phyloP scores from a whole-genome alignment of 179 eudicot species.

The Heliamphora pulchella region DNA sequence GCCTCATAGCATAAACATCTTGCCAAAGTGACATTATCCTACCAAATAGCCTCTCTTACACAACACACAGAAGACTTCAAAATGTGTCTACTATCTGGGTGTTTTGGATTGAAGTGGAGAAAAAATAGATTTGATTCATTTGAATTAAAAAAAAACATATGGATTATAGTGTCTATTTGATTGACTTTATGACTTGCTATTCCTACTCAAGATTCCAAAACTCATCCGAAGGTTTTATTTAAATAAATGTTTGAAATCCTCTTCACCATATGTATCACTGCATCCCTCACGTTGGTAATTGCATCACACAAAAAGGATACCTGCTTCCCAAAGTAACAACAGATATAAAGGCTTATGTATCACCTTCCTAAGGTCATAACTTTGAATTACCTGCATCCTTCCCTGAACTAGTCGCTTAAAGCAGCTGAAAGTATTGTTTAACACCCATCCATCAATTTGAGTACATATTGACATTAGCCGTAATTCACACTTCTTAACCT shows the following conservation, averaged over 20 bases:
- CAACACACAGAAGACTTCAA: too few relatives aligned
- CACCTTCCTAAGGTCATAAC: background rate
- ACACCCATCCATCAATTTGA: background rate
- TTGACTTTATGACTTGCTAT: background rate
- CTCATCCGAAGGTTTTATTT: background rate
- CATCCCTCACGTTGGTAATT: background rate
- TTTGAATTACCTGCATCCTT: background rate
- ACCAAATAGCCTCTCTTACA: too few relatives aligned
- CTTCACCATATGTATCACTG: background rate
- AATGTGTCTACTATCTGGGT: too few relatives aligned
- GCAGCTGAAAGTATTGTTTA: background rate
- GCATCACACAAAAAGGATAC: background rate
- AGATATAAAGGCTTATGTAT: background rate
- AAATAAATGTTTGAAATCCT: background rate
- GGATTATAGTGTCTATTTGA: slow-evolving; percentile 1
- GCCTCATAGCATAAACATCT: too few relatives aligned
- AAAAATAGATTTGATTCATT: too few relatives aligned
- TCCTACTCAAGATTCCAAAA: background rate
- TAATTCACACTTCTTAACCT: background rate
- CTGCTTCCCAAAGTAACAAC: background rate
- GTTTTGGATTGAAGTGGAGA: too few relatives aligned
- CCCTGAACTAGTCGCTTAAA: slow-evolving; percentile 2
- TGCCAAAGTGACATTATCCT: too few relatives aligned
- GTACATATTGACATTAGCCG: background rate
- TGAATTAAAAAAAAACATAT: too few relatives aligned